Base-by-base conservation (phyloP, 2,329 filamentous ascomycete genomes). In the Lachnellula hyalina region DNA sequence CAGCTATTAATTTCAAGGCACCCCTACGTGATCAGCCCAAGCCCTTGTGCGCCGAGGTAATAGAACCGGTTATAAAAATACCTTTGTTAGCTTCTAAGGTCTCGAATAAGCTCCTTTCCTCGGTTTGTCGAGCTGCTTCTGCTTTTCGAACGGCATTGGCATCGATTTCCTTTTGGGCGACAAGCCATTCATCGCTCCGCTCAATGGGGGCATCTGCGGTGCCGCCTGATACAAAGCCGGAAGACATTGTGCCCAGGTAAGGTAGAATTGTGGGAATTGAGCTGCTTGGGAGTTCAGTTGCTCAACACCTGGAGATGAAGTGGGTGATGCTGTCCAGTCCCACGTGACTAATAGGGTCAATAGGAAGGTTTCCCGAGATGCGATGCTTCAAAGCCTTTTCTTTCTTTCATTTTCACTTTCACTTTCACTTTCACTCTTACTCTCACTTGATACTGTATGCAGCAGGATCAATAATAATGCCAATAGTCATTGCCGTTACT, bases 1-100 rank as follows among this genome's bases (percentile, higher is more conserved):
- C 87, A 61, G 85, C 88, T 87, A 54, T 60, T 62, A 41, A 54
- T 46, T 63, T 61, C 56, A 61, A 62, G 53, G 60, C 59, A 68
- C 56, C 61, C 55, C 65, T 68, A 61, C 56, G 67, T 68, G 67
- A 68, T 69, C 65, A 68, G 66, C 49, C 58, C 32, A 53, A 55
- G 51, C 25, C 46, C 25, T 32, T 17, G 9, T 41, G 38, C 38
- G 15, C 9, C 38, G 5, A 41, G 4, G 15, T 54, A 52, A 41
- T 23, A 48, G 49, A 54, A 51, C 38, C 45, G 47, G 23, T 35
- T 50, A 51, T 44, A 25, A 28, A 48, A 57, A 48, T 70, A 87
- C 85, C 86, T 82, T 92, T 93, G 71, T 94, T 94, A 44, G 86
- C 89, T 72, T 93, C 86, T 50, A 94, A 71, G 2, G 88, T 78